A percentile compares a stretch with the other conserved stretches of the same genome.
Conservation (phyloP, 2,329 filamentous ascomycete genomes). For the Aureobasidium pullulans region DNA sequence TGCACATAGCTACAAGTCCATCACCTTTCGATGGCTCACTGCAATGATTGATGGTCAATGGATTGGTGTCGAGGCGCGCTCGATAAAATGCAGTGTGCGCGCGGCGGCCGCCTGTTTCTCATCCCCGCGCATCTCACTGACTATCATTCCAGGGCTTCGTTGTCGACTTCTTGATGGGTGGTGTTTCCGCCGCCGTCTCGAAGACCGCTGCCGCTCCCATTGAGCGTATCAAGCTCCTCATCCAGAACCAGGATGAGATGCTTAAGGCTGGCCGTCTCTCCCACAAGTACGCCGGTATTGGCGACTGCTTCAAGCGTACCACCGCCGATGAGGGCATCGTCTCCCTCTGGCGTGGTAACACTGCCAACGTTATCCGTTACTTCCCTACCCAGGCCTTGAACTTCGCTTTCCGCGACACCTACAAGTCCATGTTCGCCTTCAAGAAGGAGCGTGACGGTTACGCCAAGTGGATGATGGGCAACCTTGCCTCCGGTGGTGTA, state of each 20-base stretch:
- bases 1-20: not conserved
- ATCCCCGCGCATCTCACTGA: conserved; percentile 16
- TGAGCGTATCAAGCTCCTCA: conserved; percentile 99
- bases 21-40: not conserved
- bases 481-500: conserved; percentile 99
- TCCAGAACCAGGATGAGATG: conserved; percentile 99
- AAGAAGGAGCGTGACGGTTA: conserved; percentile 99
- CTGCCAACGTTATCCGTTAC: conserved; percentile 99
- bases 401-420: conserved; percentile 99
- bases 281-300: conserved; percentile 91
- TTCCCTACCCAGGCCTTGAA: conserved; percentile 99
- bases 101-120: not conserved
- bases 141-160: conserved; percentile 65
- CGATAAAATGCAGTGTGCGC: not conserved
- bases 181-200: conserved; percentile 99
- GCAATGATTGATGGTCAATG: not conserved
- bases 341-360: conserved; percentile 99
- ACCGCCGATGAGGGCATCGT: conserved; percentile 84
- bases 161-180: conserved; percentile 99
- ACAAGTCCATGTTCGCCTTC: conserved; percentile 99
- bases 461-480: conserved; percentile 97
- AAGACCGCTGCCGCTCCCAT: conserved; percentile 99
- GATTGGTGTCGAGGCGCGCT: conserved; percentile 1
- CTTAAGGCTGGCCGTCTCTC: conserved; percentile 96
- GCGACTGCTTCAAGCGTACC: conserved; percentile 93